A percentile compares a stretch with the other conserved stretches of the same genome.
These are phyloP conservation scores for Aspergillus incahuasiensis DNA, from an alignment of 495 filamentous ascomycete species.

Conservation along the genomic window DNA sequence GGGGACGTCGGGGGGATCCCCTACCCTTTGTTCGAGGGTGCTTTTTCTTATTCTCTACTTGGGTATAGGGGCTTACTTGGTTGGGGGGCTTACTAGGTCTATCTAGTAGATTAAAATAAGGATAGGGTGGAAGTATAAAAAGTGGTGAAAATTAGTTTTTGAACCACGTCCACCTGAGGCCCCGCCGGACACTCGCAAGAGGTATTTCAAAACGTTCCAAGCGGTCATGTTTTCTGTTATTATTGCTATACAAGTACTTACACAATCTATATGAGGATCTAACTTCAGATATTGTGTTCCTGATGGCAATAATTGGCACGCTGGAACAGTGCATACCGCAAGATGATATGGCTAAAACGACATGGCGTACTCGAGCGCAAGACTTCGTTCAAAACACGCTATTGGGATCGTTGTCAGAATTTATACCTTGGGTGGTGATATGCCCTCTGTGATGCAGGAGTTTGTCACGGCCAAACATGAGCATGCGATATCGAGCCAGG, in stretches of 20 bases:
- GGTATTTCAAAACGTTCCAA: no score
- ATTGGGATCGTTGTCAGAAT: conserved; percentile 4
- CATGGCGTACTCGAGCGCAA: not conserved
- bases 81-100: no score
- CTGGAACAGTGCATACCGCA: not conserved
- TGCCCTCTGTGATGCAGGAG: conserved; percentile 44
- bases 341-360: not conserved
- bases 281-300: not conserved
- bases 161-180: no score
- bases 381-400: not conserved
- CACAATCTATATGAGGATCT: not conserved
- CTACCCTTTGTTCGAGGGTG: no score
- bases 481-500: conserved; percentile 68
- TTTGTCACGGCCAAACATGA: conserved; percentile 55
- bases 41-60: no score
- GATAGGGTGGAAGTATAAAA: no score
- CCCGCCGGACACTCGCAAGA: no score
- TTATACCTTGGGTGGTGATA: not conserved
- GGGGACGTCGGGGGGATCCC: no score
- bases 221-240: no score
- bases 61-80: no score
- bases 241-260: not conserved
- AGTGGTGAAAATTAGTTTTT: no score
- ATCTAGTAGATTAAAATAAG: no score
- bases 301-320: not conserved